phyloP scores from a whole-genome alignment of 2,329 filamentous ascomycete genomes.

The Cryphonectria japonica region DNA sequence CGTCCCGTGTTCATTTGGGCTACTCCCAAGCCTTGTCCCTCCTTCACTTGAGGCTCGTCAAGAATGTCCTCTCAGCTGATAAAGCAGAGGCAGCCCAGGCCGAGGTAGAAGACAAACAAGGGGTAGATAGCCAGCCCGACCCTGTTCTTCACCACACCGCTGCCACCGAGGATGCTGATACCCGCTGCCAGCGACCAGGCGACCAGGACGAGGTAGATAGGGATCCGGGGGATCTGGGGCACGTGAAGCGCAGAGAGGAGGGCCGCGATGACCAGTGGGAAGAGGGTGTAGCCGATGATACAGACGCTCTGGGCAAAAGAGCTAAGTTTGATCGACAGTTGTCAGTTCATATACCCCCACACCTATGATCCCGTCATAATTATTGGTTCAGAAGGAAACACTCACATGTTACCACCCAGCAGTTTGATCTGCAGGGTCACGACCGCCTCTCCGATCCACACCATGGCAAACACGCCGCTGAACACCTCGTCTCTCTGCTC shows the following conservation, averaged over 20 bases:
- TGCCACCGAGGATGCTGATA: conserved; percentile 93
- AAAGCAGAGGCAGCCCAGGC: conserved; percentile 92
- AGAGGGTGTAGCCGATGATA: conserved; percentile 97
- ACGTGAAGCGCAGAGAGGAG: conserved; percentile 83
- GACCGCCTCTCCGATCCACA: conserved; percentile 95
- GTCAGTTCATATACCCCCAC: conserved; percentile 17
- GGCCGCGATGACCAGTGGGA: conserved; percentile 92
- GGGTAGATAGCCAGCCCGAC: conserved; percentile 95
- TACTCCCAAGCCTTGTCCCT: not conserved
- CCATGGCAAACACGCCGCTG: conserved; percentile 92
- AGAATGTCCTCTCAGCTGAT: conserved; percentile 68
- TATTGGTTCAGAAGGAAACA: conserved; percentile 10
- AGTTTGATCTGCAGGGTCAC: conserved; percentile 98
- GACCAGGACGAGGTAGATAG: conserved; percentile 86
- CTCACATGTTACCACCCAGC: conserved; percentile 94
- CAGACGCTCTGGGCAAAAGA: conserved; percentile 98
- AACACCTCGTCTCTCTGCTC: conserved; percentile 90
- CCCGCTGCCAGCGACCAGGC: conserved; percentile 94
- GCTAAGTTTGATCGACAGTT: conserved; percentile 48
- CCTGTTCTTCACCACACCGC: conserved; percentile 92
- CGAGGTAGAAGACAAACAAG: conserved; percentile 92
- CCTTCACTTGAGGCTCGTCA: too few species aligned
- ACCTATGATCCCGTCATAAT: conserved; percentile 27
- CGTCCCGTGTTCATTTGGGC: not conserved
- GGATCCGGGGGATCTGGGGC: conserved; percentile 80